Evolutionary conservation across 1,284 basidiomycete species (phyloP), one percentile per base, ranked within the genome.

Genomic region (Cryptococcus maquisensis): DNA sequence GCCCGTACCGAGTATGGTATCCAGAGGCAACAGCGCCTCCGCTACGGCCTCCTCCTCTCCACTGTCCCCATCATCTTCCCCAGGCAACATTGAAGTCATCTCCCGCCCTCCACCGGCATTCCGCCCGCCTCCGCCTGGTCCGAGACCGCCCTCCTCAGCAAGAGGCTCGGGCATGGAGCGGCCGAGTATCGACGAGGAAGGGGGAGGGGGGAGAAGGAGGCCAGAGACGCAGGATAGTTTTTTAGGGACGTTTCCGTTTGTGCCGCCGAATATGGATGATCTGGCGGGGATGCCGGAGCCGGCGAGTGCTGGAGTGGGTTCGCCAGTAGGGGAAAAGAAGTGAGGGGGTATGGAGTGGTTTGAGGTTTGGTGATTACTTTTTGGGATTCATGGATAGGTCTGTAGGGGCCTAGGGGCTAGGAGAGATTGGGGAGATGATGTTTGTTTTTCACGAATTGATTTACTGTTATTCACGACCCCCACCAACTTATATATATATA

Each of bases 241-340:
- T 53, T 59, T 75, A 10, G 71, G 72, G 16, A 49, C 49, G 16
- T 75, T 74, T 67, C 71, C 72, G 10, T 74, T 75, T 59, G 62
- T 73, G 2, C 66, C 67, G 13, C 73, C 71, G 1, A 67, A 66
- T 47, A 54, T 57, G 41, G 64, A 65, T 42, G 67, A 69, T 54
- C 21, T 65, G 28, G 60, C 64, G 12, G 59, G 45, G 8, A 32
- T 69, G 23, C 67, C 67, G 18, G 18, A 35, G 36, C 15, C n/a
- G 40, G 39, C 1, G 23, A n/a, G 26, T 15, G 40, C 13, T 16
- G 38, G 38, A 13, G 39, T n/a, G 15, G 38, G 47, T n/a, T 32
- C 26, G 47, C 20, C 21, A 18, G 39, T 23, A 2, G 7, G 38
- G 38, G 38, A 15, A 40, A 16, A 20, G 38, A 40, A 20, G 20